Percentiles rank a stretch among this genome's conserved stretches.
These are phyloP conservation scores for Cryptococcus sp. DNA, from an alignment of 1,284 basidiomycete genomes.

Conservation along the genomic window DNA sequence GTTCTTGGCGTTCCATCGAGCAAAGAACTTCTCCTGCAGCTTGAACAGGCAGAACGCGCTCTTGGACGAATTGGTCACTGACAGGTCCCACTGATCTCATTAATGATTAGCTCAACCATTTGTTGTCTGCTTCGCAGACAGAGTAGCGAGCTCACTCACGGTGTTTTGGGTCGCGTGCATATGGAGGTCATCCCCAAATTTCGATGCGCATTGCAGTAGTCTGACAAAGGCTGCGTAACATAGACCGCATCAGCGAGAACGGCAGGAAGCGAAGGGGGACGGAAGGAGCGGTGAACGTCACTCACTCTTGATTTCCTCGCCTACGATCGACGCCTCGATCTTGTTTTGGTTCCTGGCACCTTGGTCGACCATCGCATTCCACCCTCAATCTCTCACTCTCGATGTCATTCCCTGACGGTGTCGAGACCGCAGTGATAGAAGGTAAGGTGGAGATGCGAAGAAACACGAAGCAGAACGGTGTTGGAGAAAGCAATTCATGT, in stretches of 20 bases:
- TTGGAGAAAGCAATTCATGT: neutral
- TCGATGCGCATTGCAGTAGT: slow-evolving; percentile 49
- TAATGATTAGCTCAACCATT: neutral
- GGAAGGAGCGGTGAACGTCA: neutral
- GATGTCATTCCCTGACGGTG: too few species aligned
- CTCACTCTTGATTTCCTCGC: slow-evolving; percentile 37
- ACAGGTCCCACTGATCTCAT: slow-evolving; percentile 42
- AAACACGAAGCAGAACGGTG: neutral
- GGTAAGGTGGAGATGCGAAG: neutral
- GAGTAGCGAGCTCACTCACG: slow-evolving; percentile 23
- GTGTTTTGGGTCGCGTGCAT: slow-evolving; percentile 42
- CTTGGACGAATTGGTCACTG: slow-evolving; percentile 49
- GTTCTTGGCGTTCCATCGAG: slow-evolving; percentile 33
- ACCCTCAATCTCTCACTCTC: too few species aligned
- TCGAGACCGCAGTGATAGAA: too few species aligned
- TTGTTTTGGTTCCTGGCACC: slow-evolving; percentile 1
- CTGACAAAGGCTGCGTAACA: slow-evolving; percentile 45
- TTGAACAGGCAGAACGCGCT: slow-evolving; percentile 51
- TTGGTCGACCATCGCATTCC: too few species aligned
- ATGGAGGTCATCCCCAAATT: slow-evolving; percentile 51
- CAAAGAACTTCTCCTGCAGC: slow-evolving; percentile 45
- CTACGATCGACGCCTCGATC: slow-evolving; percentile 44
- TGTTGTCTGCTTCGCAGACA: neutral
- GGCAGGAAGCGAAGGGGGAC: neutral
- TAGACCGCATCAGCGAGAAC: neutral